Conservation (phyloP, 2,329 filamentous ascomycete genomes). For the Colletotrichum incanum region DNA sequence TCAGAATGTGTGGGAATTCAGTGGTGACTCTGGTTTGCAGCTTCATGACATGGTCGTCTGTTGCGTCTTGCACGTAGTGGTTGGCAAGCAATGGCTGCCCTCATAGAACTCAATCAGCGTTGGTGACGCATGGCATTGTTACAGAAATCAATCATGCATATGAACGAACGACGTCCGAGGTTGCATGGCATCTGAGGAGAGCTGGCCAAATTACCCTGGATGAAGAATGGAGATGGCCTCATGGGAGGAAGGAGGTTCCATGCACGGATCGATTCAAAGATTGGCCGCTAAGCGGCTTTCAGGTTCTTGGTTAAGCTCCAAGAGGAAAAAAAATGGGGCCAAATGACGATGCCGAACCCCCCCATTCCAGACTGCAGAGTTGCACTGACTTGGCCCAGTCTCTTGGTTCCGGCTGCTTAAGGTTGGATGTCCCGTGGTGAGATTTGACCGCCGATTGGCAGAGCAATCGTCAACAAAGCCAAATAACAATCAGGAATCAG, state of each 20-base stretch:
- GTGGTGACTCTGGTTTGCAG: not conserved
- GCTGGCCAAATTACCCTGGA: not conserved
- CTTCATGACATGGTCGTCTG: not conserved
- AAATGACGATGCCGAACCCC: constrained; percentile 16
- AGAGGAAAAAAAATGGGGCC: constrained; percentile 24
- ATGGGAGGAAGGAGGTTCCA: constrained; percentile 24
- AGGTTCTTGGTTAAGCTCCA: constrained; percentile 23
- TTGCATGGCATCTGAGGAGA: not conserved
- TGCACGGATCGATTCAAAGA: constrained; percentile 13
- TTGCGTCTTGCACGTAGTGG: not conserved
- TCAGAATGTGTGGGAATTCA: not conserved
- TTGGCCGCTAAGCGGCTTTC: constrained; percentile 11
- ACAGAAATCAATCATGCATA: too few species aligned
- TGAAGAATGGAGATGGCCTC: not conserved
- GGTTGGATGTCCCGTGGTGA: not conserved
- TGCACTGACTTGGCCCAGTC: constrained; percentile 1
- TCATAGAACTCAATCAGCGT: too few species aligned
- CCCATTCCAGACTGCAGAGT: not conserved
- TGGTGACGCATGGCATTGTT: too few species aligned
- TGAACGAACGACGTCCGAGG: not conserved
- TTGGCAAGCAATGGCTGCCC: too few species aligned
- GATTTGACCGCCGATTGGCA: not conserved
- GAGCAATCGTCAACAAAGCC: not conserved
- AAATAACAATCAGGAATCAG: not conserved
- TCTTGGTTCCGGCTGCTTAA: constrained; percentile 5